A percentile compares a stretch with the other conserved stretches of the same genome.
Evolutionary conservation across 768 basidiomycete species (phyloP).

Genomic region (Mycena haematopus): DNA sequence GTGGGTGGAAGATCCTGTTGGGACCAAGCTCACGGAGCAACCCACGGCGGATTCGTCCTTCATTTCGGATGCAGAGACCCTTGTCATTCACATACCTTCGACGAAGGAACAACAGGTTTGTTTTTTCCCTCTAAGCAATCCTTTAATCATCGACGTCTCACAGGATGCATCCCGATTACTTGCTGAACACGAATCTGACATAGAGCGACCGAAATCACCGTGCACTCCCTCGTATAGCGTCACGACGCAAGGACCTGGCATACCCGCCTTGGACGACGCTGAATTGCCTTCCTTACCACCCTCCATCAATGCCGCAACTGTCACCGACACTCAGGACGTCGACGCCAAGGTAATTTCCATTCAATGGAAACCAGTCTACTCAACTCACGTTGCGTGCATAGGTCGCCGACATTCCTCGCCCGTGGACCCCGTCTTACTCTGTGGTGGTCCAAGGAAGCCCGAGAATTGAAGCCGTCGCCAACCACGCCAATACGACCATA

Average conservation of each 20-base stretch:
- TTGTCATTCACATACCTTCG: no score
- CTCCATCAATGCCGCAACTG: constrained; percentile 11
- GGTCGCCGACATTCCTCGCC: constrained; percentile 29
- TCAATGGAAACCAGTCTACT: no score
- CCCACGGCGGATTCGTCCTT: no score
- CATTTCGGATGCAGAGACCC: no score
- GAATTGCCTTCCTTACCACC: constrained; percentile 20
- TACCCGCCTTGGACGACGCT: constrained; percentile 15
- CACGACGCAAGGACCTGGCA: constrained; percentile 29
- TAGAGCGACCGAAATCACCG: constrained; percentile 32
- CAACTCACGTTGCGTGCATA: background rate
- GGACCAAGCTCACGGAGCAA: no score
- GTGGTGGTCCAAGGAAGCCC: constrained; percentile 36
- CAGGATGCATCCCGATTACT: constrained; percentile 8
- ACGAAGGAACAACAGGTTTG: no score
- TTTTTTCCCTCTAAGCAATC: no score
- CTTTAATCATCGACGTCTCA: no score
- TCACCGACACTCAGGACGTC: constrained; percentile 5
- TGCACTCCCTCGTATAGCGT: constrained; percentile 44
- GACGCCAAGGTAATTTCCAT: constrained; percentile 7
- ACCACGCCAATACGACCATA: background rate
- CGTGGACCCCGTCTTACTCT: constrained; percentile 40
- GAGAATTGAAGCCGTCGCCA: no score
- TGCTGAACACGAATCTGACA: constrained; percentile 1
- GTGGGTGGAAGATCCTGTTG: no score